Conservation (phyloP, 139 green algal genomes). For the Volvox africanus region DNA sequence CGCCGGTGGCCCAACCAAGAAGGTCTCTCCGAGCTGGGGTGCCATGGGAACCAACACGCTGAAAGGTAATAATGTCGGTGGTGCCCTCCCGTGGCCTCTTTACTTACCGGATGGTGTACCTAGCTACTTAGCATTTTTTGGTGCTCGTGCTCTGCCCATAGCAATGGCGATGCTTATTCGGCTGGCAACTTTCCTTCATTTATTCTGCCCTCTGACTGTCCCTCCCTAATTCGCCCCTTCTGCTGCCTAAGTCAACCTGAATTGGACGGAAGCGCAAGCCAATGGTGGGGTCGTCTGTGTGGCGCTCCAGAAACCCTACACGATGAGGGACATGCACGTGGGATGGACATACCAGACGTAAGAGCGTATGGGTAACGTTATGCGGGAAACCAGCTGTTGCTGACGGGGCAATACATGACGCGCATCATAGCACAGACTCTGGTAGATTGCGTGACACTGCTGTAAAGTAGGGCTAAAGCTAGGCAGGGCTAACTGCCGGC, state of each 20-base stretch:
- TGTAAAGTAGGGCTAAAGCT: too few species aligned
- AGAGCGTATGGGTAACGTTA: too few species aligned
- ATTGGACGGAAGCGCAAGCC: neutral
- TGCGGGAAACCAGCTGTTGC: too few species aligned
- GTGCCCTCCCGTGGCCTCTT: too few species aligned
- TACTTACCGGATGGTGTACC: neutral
- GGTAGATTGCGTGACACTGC: too few species aligned
- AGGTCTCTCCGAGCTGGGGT: neutral
- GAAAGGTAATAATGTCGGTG: neutral
- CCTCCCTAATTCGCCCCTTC: neutral
- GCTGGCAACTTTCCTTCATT: neutral
- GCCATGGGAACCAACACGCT: neutral
- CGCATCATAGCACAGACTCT: too few species aligned
- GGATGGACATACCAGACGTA: neutral
- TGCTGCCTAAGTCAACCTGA: neutral
- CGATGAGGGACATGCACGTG: neutral
- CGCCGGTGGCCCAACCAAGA: neutral
- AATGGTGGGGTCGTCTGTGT: neutral
- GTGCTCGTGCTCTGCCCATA: neutral
- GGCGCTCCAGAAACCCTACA: neutral
- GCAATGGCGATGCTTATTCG: neutral
- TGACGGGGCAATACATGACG: neutral
- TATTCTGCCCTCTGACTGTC: neutral
- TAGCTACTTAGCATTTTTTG: too few species aligned
- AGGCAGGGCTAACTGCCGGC: neutral